phyloP scores from a whole-genome alignment of 2,329 filamentous ascomycete genomes.

The Apiospora koreana region DNA sequence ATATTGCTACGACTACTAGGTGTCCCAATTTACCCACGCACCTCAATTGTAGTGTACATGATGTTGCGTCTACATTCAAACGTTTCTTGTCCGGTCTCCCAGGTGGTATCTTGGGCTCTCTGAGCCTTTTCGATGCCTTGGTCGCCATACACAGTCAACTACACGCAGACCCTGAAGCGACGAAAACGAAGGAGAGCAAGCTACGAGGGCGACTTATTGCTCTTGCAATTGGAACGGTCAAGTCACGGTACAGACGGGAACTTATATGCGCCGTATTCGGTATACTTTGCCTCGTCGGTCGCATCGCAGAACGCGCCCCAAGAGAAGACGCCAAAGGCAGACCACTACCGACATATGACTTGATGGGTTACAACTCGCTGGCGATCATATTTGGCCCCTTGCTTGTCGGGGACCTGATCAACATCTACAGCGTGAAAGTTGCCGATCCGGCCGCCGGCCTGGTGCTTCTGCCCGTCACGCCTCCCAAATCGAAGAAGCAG shows the following conservation, averaged over 20 bases:
- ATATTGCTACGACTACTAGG: conserved; percentile 59
- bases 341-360: conserved; percentile 55
- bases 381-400: conserved; percentile 68
- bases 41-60: conserved; percentile 60
- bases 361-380: conserved; percentile 66
- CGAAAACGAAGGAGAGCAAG: conserved; percentile 54
- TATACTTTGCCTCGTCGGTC: conserved; percentile 61
- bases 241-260: conserved; percentile 60
- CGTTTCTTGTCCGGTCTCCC: conserved; percentile 63
- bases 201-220: conserved; percentile 67
- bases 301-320: conserved; percentile 54
- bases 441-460: conserved; percentile 43
- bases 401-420: conserved; percentile 58
- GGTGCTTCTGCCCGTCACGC: conserved; percentile 42
- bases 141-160: conserved; percentile 62
- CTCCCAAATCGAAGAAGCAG: conserved; percentile 44
- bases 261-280: conserved; percentile 69
- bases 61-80: conserved; percentile 69
- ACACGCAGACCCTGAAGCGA: conserved; percentile 51
- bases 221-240: conserved; percentile 60
- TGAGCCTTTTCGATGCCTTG: conserved; percentile 62
- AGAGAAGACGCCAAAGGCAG: conserved; percentile 53
- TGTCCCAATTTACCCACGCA: conserved; percentile 61
- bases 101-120: conserved; percentile 65
- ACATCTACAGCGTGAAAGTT: conserved; percentile 50